phyloP scores from a whole-genome alignment of 148 eudicot species.

The Salicornia ramosissima region DNA sequence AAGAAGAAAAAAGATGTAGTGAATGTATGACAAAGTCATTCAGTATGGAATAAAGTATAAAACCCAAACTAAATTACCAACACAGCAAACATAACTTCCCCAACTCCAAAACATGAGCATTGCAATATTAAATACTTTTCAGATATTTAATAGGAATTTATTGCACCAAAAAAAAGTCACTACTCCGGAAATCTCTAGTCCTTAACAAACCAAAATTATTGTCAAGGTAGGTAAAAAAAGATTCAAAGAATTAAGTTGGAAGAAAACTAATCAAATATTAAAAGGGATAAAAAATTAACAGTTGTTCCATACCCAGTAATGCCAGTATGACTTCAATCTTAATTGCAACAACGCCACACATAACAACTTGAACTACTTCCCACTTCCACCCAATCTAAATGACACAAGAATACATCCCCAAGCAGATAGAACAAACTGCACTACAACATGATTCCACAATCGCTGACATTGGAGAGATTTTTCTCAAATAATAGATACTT shows the following conservation, averaged over 20 bases:
- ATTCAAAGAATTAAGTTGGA: slow-evolving; percentile 5
- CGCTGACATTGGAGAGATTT: neutral
- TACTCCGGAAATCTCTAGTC: neutral
- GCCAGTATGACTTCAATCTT: neutral
- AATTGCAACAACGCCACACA: neutral
- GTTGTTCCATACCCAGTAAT: neutral
- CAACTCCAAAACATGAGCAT: neutral
- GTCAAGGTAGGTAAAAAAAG: neutral
- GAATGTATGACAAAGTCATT: slow-evolving; percentile 3
- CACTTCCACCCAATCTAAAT: neutral
- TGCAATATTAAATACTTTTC: neutral
- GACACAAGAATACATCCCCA: too few relatives aligned
- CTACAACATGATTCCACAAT: too few relatives aligned
- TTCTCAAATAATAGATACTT: neutral
- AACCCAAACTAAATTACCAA: neutral
- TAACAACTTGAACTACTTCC: neutral
- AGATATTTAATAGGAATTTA: neutral
- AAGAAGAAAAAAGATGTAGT: slow-evolving; percentile 10
- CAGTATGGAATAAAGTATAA: neutral
- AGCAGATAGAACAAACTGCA: too few relatives aligned
- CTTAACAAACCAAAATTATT: neutral
- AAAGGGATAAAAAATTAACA: neutral
- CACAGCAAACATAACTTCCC: neutral
- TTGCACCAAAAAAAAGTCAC: neutral
- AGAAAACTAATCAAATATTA: neutral